Evolutionary conservation across 257 asterid species (phyloP).

Genomic region (Prunella vulgaris): DNA sequence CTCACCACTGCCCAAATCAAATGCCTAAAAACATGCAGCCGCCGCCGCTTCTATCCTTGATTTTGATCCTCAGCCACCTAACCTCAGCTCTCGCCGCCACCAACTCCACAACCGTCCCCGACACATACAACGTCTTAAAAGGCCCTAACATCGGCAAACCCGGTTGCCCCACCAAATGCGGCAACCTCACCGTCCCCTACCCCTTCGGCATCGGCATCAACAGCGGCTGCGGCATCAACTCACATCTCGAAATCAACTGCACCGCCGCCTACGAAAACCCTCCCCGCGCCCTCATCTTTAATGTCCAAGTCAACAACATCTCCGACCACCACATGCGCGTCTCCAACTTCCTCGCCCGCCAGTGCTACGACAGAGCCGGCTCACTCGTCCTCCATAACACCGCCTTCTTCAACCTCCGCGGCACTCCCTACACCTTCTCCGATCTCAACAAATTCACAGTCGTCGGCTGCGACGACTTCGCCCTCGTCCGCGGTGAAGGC

Average conservation of each 20-base stretch:
- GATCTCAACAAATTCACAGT: constrained; percentile 44
- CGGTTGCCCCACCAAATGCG: constrained; percentile 41
- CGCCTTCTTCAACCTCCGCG: constrained; percentile 27
- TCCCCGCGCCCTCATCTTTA: constrained; percentile 32
- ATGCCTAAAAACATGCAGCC: neutral
- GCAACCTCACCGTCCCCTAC: constrained; percentile 52
- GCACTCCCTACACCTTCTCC: constrained; percentile 48
- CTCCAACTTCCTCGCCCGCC: constrained; percentile 35
- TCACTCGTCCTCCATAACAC: neutral
- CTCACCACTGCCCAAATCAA: neutral
- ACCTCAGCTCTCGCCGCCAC: neutral
- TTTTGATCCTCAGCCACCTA: constrained; percentile 11
- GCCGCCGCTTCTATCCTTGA: constrained; percentile 12
- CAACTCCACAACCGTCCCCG: no score
- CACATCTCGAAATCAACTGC: constrained; percentile 36
- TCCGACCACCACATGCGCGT: constrained; percentile 51
- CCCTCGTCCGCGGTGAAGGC: constrained; percentile 23
- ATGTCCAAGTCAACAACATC: constrained; percentile 30
- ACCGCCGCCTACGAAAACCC: constrained; percentile 33
- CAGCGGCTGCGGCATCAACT: constrained; percentile 32
- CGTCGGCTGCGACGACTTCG: constrained; percentile 64
- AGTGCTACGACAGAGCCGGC: constrained; percentile 43
- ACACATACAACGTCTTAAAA: constrained; percentile 26
- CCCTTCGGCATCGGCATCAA: constrained; percentile 42
- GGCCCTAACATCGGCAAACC: constrained; percentile 36